Percentiles rank a stretch among this genome's conserved stretches.
These are phyloP conservation scores for Boletus tylopilopsis DNA, from an alignment of 768 basidiomycete species.

Conservation along the genomic window DNA sequence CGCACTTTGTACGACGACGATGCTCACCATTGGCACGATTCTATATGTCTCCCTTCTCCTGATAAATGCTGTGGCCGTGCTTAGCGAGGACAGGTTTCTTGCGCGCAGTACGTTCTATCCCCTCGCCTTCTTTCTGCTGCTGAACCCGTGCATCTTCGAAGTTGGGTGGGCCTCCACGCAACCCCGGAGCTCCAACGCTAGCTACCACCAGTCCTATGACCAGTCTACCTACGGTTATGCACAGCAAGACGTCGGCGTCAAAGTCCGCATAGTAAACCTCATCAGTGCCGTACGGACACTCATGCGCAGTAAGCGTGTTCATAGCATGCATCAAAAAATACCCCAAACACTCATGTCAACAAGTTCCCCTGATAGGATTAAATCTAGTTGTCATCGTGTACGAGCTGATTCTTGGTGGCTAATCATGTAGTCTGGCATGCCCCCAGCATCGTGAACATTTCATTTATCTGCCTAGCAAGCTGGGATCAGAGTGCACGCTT, in stretches of 20 bases:
- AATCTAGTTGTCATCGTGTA: constrained; percentile 88
- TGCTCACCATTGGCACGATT: constrained; percentile 65
- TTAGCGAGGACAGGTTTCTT: constrained; percentile 96
- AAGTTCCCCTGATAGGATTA: constrained; percentile 88
- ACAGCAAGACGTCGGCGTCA: constrained; percentile 65
- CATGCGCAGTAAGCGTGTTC: constrained; percentile 82
- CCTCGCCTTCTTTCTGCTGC: constrained; percentile 1
- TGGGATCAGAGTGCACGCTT: constrained; percentile 5
- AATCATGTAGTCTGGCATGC: constrained; percentile 20
- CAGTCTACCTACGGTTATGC: constrained; percentile 55
- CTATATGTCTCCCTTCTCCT: constrained; percentile 85
- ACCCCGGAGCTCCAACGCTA: constrained; percentile 50
- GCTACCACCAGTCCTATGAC: constrained; percentile 67
- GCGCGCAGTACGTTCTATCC: constrained; percentile 73
- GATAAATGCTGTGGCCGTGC: constrained; percentile 91
- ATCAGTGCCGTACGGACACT: constrained; percentile 94
- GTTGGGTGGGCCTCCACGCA: constrained; percentile 87
- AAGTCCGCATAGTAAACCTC: constrained; percentile 84
- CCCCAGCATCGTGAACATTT: constrained; percentile 9
- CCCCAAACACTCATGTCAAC: constrained; percentile 17
- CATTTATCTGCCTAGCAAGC: constrained; percentile 13
- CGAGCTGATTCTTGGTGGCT: constrained; percentile 68
- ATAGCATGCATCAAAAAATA: constrained; percentile 9
- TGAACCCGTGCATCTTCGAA: constrained; percentile 32
- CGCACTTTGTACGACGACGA: constrained; percentile 25